Evolutionary conservation across 106 monocot species (phyloP).

Genomic region (Cymbidium sinense): DNA sequence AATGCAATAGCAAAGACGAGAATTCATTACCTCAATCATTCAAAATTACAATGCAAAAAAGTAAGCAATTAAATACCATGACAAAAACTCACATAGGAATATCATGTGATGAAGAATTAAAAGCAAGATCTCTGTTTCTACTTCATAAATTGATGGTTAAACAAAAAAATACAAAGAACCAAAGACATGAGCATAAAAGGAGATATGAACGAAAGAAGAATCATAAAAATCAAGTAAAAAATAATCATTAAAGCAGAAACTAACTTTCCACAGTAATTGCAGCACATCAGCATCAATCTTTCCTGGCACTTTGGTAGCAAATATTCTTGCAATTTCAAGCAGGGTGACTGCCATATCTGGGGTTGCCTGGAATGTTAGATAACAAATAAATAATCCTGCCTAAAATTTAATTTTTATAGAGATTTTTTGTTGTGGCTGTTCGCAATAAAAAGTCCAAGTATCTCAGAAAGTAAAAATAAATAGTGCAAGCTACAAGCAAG

Average conservation of each 20-base stretch:
- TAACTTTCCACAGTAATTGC: conserved; percentile 95
- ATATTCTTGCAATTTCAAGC: conserved; percentile 96
- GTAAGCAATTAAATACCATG: not conserved
- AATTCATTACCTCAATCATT: not conserved
- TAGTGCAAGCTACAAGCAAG: not conserved
- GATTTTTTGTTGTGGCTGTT: not conserved
- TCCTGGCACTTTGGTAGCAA: conserved; percentile 97
- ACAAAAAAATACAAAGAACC: not conserved
- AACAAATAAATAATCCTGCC: conserved; percentile 8
- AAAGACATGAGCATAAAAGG: not conserved
- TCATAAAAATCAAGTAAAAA: not conserved
- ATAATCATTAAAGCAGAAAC: conserved; percentile 11
- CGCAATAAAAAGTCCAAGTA: not conserved
- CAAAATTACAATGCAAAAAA: not conserved
- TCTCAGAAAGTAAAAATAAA: not conserved
- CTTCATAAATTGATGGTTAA: not conserved
- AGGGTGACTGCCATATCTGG: conserved; percentile 98
- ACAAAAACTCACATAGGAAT: not conserved
- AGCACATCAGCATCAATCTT: conserved; percentile 99
- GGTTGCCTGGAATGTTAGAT: conserved; percentile 56
- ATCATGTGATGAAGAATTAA: not conserved
- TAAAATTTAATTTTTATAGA: not conserved
- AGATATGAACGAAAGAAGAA: not conserved
- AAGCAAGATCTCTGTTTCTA: not conserved
- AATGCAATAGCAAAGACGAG: not conserved